These are phyloP conservation scores for Emericellopsis cladophorae DNA, from an alignment of 2,329 filamentous ascomycete genomes.

Conservation along the genomic window DNA sequence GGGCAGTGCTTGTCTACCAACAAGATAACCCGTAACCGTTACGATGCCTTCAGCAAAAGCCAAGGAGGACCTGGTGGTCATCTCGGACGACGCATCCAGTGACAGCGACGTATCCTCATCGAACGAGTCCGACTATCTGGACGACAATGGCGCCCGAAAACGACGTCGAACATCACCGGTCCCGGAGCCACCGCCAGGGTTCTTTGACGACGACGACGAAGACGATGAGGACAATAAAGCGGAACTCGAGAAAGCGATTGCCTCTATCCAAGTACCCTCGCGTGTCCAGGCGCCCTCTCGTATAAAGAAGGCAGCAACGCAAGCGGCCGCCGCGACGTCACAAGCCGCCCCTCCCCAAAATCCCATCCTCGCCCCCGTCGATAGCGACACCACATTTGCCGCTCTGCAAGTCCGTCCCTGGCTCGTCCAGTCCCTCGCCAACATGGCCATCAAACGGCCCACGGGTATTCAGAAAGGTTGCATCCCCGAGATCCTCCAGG, in stretches of 20 bases:
- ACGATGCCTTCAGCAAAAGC: slow-evolving; percentile 4
- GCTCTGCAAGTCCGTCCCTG: slow-evolving; percentile 67
- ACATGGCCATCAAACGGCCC: slow-evolving; percentile 72
- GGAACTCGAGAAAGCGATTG: slow-evolving; percentile 18
- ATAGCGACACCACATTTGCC: slow-evolving; percentile 54
- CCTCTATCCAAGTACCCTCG: slow-evolving; percentile 34
- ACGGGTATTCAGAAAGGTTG: slow-evolving; percentile 88
- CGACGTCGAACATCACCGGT: slow-evolving; percentile 24
- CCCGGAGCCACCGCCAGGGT: background rate
- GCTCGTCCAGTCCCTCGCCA: slow-evolving; percentile 69
- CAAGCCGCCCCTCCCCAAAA: slow-evolving; percentile 7
- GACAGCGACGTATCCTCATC: slow-evolving; percentile 5
- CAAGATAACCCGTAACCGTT: too few species aligned
- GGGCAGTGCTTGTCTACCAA: too few species aligned
- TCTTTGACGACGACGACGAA: slow-evolving; percentile 11
- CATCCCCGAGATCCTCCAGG: slow-evolving; percentile 85
- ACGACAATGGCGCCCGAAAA: slow-evolving; percentile 30
- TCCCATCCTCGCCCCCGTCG: slow-evolving; percentile 35
- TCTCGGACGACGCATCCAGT: background rate
- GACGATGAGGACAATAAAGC: slow-evolving; percentile 17
- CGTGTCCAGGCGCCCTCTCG: slow-evolving; percentile 40
- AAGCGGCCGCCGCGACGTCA: slow-evolving; percentile 7
- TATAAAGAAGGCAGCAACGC: slow-evolving; percentile 24
- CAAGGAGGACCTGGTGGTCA: too few species aligned
- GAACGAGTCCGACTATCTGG: slow-evolving; percentile 35